Percentiles rank a stretch among this genome's conserved stretches.
Conservation (phyloP, 768 basidiomycete genomes). For the Phaffia tasmanica region DNA sequence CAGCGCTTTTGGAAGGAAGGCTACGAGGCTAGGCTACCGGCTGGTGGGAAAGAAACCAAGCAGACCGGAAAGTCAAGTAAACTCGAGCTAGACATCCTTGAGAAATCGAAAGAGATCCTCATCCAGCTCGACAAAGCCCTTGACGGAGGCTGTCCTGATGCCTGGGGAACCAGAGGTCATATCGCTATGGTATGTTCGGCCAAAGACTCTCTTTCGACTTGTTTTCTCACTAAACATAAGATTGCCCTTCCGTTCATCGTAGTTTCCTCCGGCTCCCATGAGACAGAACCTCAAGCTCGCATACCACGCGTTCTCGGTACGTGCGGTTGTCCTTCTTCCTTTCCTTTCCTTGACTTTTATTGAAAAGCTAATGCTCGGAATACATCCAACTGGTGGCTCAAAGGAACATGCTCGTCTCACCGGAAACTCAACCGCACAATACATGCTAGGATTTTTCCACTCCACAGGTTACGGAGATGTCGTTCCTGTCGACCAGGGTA, state of each 20-base stretch:
- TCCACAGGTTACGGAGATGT: slow-evolving; percentile 59
- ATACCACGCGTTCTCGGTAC: slow-evolving; percentile 17
- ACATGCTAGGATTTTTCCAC: slow-evolving; percentile 75
- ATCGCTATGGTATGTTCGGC: slow-evolving; percentile 37
- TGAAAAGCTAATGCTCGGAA: slow-evolving; percentile 44
- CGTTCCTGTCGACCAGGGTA: slow-evolving; percentile 39
- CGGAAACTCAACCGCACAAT: slow-evolving; percentile 79
- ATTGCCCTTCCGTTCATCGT: background rate
- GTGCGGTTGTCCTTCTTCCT: slow-evolving; percentile 32
- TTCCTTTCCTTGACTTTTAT: slow-evolving; percentile 42
- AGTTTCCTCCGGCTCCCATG: slow-evolving; percentile 60
- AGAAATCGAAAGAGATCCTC: background rate
- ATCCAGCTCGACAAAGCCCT: slow-evolving; percentile 25
- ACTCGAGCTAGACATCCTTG: background rate
- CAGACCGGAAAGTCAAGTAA: background rate
- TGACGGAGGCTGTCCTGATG: slow-evolving; percentile 30
- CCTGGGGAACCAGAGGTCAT: slow-evolving; percentile 24
- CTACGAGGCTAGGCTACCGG: background rate
- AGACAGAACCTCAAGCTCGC: slow-evolving; percentile 21
- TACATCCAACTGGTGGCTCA: slow-evolving; percentile 42
- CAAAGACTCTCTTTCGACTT: slow-evolving; percentile 60
- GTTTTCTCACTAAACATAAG: slow-evolving; percentile 49
- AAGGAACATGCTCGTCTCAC: slow-evolving; percentile 53
- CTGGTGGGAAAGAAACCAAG: background rate
- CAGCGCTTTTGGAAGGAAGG: slow-evolving; percentile 12